Base-by-base conservation (phyloP, 2,329 filamentous ascomycete species). In the Penicillium freii region DNA sequence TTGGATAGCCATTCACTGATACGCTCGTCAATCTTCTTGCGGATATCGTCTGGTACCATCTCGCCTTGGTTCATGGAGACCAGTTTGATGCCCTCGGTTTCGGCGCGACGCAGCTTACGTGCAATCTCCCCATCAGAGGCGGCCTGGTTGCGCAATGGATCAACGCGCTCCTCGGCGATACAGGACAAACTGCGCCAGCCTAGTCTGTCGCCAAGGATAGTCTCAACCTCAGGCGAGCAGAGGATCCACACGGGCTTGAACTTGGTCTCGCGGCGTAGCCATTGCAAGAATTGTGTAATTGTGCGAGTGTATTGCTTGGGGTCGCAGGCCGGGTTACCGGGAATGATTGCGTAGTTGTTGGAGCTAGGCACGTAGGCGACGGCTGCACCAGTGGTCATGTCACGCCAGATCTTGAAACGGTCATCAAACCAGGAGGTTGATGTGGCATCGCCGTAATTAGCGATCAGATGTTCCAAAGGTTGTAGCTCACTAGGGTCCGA, bases 371-470 rank as follows among this genome's bases (percentile, higher is more conserved):
- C 90, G 69, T 90, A 97, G 11, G 91, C 90, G 34, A 96, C 82
- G 5, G 92, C 92, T 0, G 92, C 92, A 48, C 92, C 92, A 2
- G 89, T 93, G 34, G 78, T 73, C 23, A 83, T 77, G 70, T 96
- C 91, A 31, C 92, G 87, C 91, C 91, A 97, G 57, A 96, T 87
- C 69, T 90, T 83, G 73, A 92, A 96, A 7, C 91, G 87, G 7
- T 92, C 89, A 72, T 97, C 92, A 8, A 94, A 84, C 91, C 92
- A 97, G 0, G 91, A 94, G 0, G 92, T 97, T 69, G 96, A 95
- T 48, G 91, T 92, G 2, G 92, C 91, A 74, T 97, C 92, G 61
- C 92, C 92, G 66, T 97, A 97, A 74, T 97, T 97, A 70, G 91
- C 91, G 72, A 97, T 92, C 42, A 97, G 86, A 71, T 96, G 89